Percentiles rank a stretch among this genome's conserved stretches.
Evolutionary conservation across 208 protist genomes (phyloP).

Genomic region (Acanthamoeba triangularis): DNA sequence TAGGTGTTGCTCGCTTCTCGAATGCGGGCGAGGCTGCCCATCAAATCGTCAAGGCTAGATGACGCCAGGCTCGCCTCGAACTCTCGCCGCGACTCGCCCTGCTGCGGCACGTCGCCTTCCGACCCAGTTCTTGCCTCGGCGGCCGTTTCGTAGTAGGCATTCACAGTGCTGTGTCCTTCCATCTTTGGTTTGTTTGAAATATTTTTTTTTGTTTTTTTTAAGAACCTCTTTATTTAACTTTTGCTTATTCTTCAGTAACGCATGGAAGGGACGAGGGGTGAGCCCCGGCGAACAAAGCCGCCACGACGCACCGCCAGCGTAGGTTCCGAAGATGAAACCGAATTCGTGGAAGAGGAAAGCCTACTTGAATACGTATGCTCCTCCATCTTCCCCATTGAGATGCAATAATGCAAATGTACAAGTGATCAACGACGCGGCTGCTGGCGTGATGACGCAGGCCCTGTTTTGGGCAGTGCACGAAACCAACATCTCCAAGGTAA

Average conservation of each 20-base stretch:
- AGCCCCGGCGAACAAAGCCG: not conserved
- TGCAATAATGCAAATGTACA: not conserved
- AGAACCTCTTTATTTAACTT: too few species aligned
- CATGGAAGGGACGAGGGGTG: not conserved
- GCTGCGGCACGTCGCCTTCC: too few species aligned
- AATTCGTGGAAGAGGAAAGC: conserved; percentile 40
- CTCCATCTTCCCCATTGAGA: not conserved
- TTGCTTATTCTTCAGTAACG: too few species aligned
- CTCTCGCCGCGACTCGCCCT: not conserved
- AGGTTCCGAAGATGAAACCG: not conserved
- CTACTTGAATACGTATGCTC: conserved; percentile 17
- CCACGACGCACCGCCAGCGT: not conserved
- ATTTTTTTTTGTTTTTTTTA: too few species aligned
- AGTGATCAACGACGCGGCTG: too few species aligned
- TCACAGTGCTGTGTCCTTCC: too few species aligned
- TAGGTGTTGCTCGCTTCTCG: conserved; percentile 30
- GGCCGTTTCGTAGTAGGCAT: too few species aligned
- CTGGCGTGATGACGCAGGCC: too few species aligned
- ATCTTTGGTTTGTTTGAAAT: too few species aligned
- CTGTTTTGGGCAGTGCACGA: conserved; percentile 68
- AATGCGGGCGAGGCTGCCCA: not conserved
- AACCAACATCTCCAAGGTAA: conserved; percentile 63
- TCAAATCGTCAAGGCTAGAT: not conserved
- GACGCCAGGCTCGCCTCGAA: not conserved
- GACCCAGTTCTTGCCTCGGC: too few species aligned